Evolutionary conservation across 345 rosid genomes (phyloP), one percentile per base, ranked within the genome.

Genomic region (Arabidopsis arenosa): DNA sequence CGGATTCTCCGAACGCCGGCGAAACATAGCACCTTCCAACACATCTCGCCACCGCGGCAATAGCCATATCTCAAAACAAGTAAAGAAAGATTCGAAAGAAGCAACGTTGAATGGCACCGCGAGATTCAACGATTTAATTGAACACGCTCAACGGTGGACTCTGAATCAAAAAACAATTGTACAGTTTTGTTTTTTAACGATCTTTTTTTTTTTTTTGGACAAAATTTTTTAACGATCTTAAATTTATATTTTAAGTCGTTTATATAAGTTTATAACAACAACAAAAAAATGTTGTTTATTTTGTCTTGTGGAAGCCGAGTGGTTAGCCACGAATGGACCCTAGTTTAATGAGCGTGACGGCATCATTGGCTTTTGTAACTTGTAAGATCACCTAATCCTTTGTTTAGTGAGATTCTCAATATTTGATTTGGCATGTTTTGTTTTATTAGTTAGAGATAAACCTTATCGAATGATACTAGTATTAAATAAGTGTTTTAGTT

Each of bases 71-170:
- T 72, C 30, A 10, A 39, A 8, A n/a, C 7, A 55, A 43, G 36
- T 3, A n/a, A 45, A 30, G 6, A 32, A 1, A 36, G 11, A 11
- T 4, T 37, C 12, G 17, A 0, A 14, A 10, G 28, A 56, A 37
- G 2, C 48, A 36, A 60, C 3, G 23, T 9, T 7, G 11, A 28
- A 3, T 3, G 7, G 6, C 48, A 35, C 12, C 30, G 57, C 23
- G 71, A 66, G 73, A 48, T 75, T 66, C 77, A 73, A 62, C 61
- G 76, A 54, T 18, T 56, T 41, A 9, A 75, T 67, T 49, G 74
- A 75, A 75, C 15, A 49, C 11, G 1, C 61, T 49, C 30, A n/a
- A 51, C 63, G 58, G 56, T 69, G 55, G 59, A 35, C 36, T 33
- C 10, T 32, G 56, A 56, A 70, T 30, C 36, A 32, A 59, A 52